Evolutionary conservation across 306 rosid genomes (phyloP), one percentile per base, ranked within the genome.

Genomic region (Vigna radiata): DNA sequence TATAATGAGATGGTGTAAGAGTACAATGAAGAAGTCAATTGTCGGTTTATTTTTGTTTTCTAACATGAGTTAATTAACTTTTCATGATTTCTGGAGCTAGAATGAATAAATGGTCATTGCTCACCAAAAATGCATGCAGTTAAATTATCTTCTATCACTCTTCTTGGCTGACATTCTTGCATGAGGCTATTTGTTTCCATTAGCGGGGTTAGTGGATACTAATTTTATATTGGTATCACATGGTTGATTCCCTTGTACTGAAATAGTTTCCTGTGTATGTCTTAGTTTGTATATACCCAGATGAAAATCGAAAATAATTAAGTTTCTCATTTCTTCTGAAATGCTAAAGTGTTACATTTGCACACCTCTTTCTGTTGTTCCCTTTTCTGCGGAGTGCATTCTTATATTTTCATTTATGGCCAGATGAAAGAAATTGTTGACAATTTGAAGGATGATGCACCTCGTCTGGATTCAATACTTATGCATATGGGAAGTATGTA

Each of bases 401-500:
- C 39, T 56, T 73, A 44, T 80, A 46, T 79, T 75, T 84, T 82
- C 60, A 61, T 72, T 83, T 39, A 79, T 84, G 89, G 61, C 73
- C 87, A 94, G 97, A 84, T 95, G 92, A 79, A 68, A 75, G 93
- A 85, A 82, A 84, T 95, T 77, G 91, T 95, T 66, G 86, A 83
- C 59, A 78, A 77, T 77, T 86, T 92, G 80, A 85, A 84, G 84
- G 92, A 92, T 78, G 85, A 83, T 54, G 93, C 83, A 62, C 91
- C 86, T 1, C 84, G 73, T 82, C 80, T 90, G 77, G 96, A 89
- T 88, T 85, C 91, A 16, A 89, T 95, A 76, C 92, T 95, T 31
- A 80, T 89, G 88, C 98, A 95, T 84, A 92, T 95, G 97, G 97
- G 97, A 70, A 90, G 96, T 74, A 88, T 95, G 97, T 92, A 82